Evolutionary conservation across 2,329 filamentous ascomycete genomes (phyloP).

Genomic region (Penicillium sclerotigenum): DNA sequence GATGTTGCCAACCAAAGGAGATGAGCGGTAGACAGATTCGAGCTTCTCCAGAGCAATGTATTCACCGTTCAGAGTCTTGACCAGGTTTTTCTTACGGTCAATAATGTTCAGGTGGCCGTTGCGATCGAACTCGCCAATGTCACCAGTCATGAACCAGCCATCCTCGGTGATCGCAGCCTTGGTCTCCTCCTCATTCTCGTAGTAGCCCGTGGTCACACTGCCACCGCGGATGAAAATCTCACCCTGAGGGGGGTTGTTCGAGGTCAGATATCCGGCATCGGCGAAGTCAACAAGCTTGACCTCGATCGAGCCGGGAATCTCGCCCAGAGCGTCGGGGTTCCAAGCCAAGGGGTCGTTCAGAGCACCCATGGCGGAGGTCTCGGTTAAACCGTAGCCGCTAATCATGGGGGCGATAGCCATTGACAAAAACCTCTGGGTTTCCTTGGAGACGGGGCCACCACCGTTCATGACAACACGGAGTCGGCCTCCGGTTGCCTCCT

Average conservation of each 20-base stretch:
- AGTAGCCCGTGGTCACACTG: conserved; percentile 74
- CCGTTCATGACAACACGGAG: conserved; percentile 92
- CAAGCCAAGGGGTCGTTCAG: conserved; percentile 73
- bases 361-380: conserved; percentile 69
- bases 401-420: conserved; percentile 94
- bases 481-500: conserved; percentile 80
- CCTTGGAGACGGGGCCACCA: conserved; percentile 81
- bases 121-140: conserved; percentile 84
- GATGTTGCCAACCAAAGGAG: conserved; percentile 75
- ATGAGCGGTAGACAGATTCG: conserved; percentile 83
- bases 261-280: conserved; percentile 80
- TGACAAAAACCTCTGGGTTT: conserved; percentile 86
- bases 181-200: conserved; percentile 82
- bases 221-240: conserved; percentile 86
- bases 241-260: conserved; percentile 75
- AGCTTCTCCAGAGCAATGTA: conserved; percentile 97
- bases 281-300: conserved; percentile 88
- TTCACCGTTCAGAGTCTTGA: conserved; percentile 93
- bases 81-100: conserved; percentile 96
- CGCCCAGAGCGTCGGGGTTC: conserved; percentile 72
- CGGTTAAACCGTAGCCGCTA: conserved; percentile 87
- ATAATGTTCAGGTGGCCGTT: conserved; percentile 82
- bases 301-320: conserved; percentile 73
- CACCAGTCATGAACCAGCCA: conserved; percentile 96
- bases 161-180: conserved; percentile 72